These are phyloP conservation scores for Canavalia gladiata DNA, from an alignment of 306 rosid genomes.

Conservation along the genomic window DNA sequence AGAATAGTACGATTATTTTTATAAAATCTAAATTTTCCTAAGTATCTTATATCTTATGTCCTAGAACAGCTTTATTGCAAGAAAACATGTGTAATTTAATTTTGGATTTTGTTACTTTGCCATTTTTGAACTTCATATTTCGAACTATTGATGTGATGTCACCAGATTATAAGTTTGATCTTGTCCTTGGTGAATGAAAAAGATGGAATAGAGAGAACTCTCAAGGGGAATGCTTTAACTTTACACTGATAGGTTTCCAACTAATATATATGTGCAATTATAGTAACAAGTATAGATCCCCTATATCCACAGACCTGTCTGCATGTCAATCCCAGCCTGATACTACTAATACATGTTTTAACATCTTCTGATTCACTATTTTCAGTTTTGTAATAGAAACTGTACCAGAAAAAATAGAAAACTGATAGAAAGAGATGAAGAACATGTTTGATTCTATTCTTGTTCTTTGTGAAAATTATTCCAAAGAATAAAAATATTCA, in stretches of 20 bases:
- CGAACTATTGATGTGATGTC: neutral
- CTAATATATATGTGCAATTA: neutral
- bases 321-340: neutral
- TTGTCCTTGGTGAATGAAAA: slow-evolving; percentile 31
- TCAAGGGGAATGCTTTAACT: neutral
- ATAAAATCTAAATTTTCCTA: slow-evolving; percentile 22
- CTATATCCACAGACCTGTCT: neutral
- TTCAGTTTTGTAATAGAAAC: neutral
- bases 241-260: slow-evolving; percentile 22
- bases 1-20: slow-evolving; percentile 14
- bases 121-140: neutral
- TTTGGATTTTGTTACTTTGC: neutral
- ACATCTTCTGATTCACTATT: neutral
- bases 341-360: neutral
- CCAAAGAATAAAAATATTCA: neutral
- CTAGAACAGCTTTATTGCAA: neutral
- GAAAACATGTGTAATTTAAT: slow-evolving; percentile 14
- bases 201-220: slow-evolving; percentile 2
- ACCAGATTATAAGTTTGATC: slow-evolving; percentile 18
- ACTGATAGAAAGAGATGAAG: neutral
- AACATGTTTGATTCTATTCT: slow-evolving; percentile 19
- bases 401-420: neutral
- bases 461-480: slow-evolving; percentile 1
- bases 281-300: neutral
- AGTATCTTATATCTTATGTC: neutral